Evolutionary conservation across 306 rosid species (phyloP).

Genomic region (Pachyrhizus erosus): DNA sequence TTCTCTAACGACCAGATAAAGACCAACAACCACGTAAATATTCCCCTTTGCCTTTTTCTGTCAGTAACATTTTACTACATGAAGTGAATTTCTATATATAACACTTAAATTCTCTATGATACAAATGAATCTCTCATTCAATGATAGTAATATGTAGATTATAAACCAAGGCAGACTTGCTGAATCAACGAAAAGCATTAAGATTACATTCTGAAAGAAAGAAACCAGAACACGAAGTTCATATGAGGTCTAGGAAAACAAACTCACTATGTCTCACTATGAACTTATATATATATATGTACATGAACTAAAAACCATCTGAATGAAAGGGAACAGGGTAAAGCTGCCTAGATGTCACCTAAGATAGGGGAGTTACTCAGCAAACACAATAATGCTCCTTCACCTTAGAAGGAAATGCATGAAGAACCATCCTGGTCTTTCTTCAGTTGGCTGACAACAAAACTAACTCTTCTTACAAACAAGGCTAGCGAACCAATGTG

Average conservation of each 20-base stretch:
- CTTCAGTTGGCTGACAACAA: conserved; percentile 36
- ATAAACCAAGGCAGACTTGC: conserved; percentile 4
- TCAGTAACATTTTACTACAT: background rate
- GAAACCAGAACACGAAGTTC: conserved; percentile 36
- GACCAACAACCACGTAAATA: background rate
- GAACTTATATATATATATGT: conserved; percentile 28
- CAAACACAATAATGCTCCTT: conserved; percentile 33
- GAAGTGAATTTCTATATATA: conserved; percentile 1
- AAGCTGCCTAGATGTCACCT: conserved; percentile 29
- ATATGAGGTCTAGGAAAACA: conserved; percentile 29
- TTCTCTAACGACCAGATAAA: background rate
- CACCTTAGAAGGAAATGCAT: background rate
- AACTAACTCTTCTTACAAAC: conserved; percentile 28
- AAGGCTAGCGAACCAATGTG: conserved; percentile 32
- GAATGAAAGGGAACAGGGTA: conserved; percentile 31
- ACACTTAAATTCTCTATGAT: background rate
- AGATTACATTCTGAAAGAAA: conserved; percentile 36
- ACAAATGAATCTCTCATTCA: background rate
- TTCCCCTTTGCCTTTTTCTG: background rate
- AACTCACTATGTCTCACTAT: conserved; percentile 43
- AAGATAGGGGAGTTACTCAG: background rate
- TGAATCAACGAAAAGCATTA: conserved; percentile 26
- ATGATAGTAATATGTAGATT: background rate
- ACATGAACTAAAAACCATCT: conserved; percentile 44
- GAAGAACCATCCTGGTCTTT: conserved; percentile 32